Base-by-base conservation (phyloP, 371 early-diverging fungal species). In the Mortierella sp. region DNA sequence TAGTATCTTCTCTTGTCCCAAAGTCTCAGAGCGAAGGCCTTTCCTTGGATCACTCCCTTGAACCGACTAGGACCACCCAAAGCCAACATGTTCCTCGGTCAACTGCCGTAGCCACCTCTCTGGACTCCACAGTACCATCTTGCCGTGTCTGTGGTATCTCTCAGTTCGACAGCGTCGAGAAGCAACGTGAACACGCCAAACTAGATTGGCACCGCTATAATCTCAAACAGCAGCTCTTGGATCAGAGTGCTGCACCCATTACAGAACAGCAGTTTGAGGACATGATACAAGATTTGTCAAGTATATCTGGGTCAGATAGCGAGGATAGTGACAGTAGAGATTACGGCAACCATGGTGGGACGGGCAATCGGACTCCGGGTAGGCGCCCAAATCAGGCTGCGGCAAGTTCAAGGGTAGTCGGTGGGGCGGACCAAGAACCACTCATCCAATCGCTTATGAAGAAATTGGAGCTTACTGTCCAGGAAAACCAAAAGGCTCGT, bases 191-290 rank as follows among this genome's bases (percentile, higher is more conserved):
- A 15, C 99, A 98, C 83, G 95, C 94, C 83, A 89, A 91, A 11
- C 88, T 93, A 19, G 98, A 98, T 84, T 98, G 97, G 97, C 99
- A 98, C 83, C 84, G 97, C 19, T 98, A 97, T 88, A 98, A 98
- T 81, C 90, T 98, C 28, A 97, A 97, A 83, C 89, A 96, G 50
- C 94, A 95, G 72, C 88, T 96, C 6, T 93, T 91, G 24, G 92
- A 85, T 52, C 66, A 84, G 1, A 60, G 89, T 3, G 86, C 94
- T 15, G 88, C 90, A 0, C 95, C 98, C 22, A 92, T 97, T 15
- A 72, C 93, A 0, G 91, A 92, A 32, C 89, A 91, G 65, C 88
- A 88, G 65, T 98, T 98, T 87, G 94, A 93, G 22, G 86, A 88
- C 67, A 87, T 95, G 64, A 77, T 97, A 40, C 83, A 88, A 57